Base-by-base conservation (phyloP, 2,329 filamentous ascomycete genomes). In the Apiospora phragmitis region DNA sequence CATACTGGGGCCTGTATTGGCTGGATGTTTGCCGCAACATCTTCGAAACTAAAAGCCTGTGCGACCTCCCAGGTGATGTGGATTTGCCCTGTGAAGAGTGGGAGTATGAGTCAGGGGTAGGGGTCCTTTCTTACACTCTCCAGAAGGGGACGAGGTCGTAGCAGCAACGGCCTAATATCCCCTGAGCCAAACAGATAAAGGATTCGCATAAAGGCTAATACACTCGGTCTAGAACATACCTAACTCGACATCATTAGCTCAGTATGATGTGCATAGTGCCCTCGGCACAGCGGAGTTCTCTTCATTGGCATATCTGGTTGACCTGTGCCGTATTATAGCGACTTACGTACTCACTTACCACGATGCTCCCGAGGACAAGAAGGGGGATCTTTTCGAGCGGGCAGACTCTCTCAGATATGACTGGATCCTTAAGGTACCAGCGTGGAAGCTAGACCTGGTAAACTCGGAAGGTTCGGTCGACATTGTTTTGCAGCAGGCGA, bases 51-150 rank as follows among this genome's bases (percentile, higher is more conserved):
- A 72, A 71, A 35, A 2, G 1, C 9, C 75, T 80, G 35, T 75
- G 72, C 21, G 75, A 78, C 14, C 72, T 80, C 32, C 74, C 78
- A 18, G 75, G 76, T 29, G 78, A 81, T 26, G 78, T 80, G 21
- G 80, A 82, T 51, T 71, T 83, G 24, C 82, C 82, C 0, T 83
- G 80, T 67, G 82, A 83, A 73, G 81, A 83, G 72, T 80, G 77
- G 75, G 79, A 83, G 72, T 84, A 82, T 70, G 79, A 82, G 47
- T 75, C 79, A 71, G 81, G 81, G 71, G 82, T 83, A 76, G 75
- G 80, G 75, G 62, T 47, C 11, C 35, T 35, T 21, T n/a, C 49
- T 29, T 4, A 18, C 26, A 7, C 18, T 8, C 21, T 3, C 29
- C 5, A 26, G 16, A 1, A n/a, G 26, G 51, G 26, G 18, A 2